Evolutionary conservation across 805 yeast genomes (phyloP), one percentile per base, ranked within the genome.

Genomic region (Candida nitratophila): DNA sequence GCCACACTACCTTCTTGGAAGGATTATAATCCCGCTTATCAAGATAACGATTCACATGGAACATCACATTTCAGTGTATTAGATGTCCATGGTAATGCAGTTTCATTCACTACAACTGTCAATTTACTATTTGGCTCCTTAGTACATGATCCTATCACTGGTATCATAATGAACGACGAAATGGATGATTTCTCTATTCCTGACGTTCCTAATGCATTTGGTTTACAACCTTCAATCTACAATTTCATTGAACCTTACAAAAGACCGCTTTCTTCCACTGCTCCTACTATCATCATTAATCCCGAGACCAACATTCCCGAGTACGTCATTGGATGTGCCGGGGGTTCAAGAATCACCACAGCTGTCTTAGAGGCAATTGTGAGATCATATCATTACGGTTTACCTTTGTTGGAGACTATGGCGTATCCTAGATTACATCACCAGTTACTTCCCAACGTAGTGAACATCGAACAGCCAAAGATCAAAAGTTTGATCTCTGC

Each of bases 111-210:
- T 1, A 85, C 96, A 1, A 90, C 98, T 0, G 80, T 91, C 10
- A 91, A 91, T 59, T 65, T 89, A 43, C 59, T 77, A 34, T 91
- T 89, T 64, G 99, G 99, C 0, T 81, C 93, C 12, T 58, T 79
- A 52, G 83, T 91, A 6, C 85, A 83, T 58, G 97, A 91, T 59
- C 81, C 83, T 1, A 60, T 47, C 1, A 90, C 98, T 0, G 98
- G 97, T 2, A 68, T 91, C 9, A 73, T 91, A 10, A 65, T 91
- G 55, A 91, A 91, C 65, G 80, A 87, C 53, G 88, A 91, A 61
- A 90, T 91, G 96, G 97, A 91, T 62, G 98, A 91, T 59, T 91
- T 91, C 56, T 83, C 96, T 9, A 69, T 77, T 29, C 89, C 93
- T 1, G 69, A 75, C 15, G 66, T 72, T 8, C 69, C 75, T 16